Evolutionary conservation across 2,329 filamentous ascomycete genomes (phyloP).

Genomic region (Fusarium decemcellulare): DNA sequence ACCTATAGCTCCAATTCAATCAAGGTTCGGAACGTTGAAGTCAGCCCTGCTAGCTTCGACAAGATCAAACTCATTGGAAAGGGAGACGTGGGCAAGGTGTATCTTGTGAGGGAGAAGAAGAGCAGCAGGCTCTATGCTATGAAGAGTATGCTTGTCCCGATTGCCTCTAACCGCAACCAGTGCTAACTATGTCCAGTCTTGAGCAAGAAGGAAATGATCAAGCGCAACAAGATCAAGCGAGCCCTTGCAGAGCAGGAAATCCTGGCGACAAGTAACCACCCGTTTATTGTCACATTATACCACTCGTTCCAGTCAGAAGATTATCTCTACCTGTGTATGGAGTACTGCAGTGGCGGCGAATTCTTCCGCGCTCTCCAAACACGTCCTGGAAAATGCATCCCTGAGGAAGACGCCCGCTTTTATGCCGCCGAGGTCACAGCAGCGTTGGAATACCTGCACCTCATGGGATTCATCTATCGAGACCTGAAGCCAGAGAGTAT

Average conservation of each 20-base stretch:
- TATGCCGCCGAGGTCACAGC: conserved; percentile 98
- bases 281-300: conserved; percentile 98
- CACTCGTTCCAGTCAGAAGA: conserved; percentile 99
- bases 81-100: conserved; percentile 98
- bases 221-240: conserved; percentile 99
- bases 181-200: conserved; percentile 75
- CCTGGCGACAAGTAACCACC: conserved; percentile 97
- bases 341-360: conserved; percentile 98
- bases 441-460: conserved; percentile 93
- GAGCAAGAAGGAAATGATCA: conserved; percentile 99
- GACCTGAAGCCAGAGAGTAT: conserved; percentile 98
- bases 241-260: conserved; percentile 98
- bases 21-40: conserved; percentile 97
- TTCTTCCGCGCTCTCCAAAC: conserved; percentile 98
- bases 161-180: background rate
- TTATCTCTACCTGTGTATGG: conserved; percentile 99
- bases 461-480: conserved; percentile 99
- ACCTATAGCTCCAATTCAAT: conserved; percentile 99
- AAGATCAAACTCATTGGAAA: conserved; percentile 99
- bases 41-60: conserved; percentile 95
- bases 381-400: conserved; percentile 95
- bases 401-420: conserved; percentile 96
- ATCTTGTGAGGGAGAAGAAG: conserved; percentile 98
- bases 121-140: conserved; percentile 95
- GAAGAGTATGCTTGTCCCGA: conserved; percentile 79